Evolutionary conservation across 345 rosid species (phyloP), one percentile per base, ranked within the genome.

Genomic region (Geranium brycei): DNA sequence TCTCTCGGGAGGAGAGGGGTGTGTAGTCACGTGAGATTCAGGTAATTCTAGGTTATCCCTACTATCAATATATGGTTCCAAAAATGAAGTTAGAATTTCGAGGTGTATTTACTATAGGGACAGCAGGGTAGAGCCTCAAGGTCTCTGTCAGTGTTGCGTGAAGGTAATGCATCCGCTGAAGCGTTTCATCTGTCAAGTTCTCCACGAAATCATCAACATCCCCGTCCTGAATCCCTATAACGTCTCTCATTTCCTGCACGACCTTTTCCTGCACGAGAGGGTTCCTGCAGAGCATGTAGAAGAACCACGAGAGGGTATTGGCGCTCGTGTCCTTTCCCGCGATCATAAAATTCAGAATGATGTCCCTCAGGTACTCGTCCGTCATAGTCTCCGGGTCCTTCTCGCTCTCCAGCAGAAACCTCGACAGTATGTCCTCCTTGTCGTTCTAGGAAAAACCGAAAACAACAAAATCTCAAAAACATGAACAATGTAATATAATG

Each of bases 121-220:
- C 83, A 18, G 81, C 66, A 72, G 93, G 95, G 68, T 83, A 81
- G 1, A 91, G 76, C 72, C 97, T 77, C 66, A 86, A 70, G 61
- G 95, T 86, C 79, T 91, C 97, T 6, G 91, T 73, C 66, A 91
- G 75, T 2, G 89, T 70, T 18, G 96, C 91, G 51, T 85, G 96
- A 66, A 91, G 95, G 73, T 88, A 88, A 18, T 86, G 90, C 93
- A 86, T 82, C 59, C 63, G 51, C 14, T 86, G 85, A 7, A 86
- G 83, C 18, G 65, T 71, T 31, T 30, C 72, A 69, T 81, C 85
- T 0, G 73, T 79, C 57, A 86, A 62, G 17, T 74, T 72, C 19
- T 73, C 64, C 28, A 78, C 31, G 58, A 88, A 86, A 17, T 69
- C 79, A 19, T 76, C 75, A 7, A 70, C 67, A 31, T 71, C 57